Base-by-base conservation (phyloP, 2,329 filamentous ascomycete species). In the Ophiobolus disseminans region DNA sequence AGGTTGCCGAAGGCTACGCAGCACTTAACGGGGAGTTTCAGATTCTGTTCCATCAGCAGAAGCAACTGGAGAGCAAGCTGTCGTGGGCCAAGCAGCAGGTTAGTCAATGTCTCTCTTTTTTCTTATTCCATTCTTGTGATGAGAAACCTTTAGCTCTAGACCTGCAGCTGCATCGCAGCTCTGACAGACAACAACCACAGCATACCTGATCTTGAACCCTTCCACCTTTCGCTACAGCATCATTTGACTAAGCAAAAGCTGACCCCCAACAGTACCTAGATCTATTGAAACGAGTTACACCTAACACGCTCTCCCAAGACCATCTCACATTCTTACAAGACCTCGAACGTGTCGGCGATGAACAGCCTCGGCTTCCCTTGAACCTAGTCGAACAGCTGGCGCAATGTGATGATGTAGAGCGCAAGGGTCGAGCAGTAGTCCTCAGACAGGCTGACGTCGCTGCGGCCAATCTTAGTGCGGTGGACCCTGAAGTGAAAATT, bases 91-190 rank as follows among this genome's bases (percentile, higher is more conserved):
- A 78, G 63, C 73, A 79, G 53, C 78, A 80, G 75, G 78, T 80
- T 70, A 57, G 75, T n/a, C n/a, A n/a, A n/a, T 55, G 37, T 38
- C 32, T 17, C 13, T 19, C 13, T 21, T 9, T 45, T 40, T 34
- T 45, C 23, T 51, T 34, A 41, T 17, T 30, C 32, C 45, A 40
- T 31, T 53, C 53, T 55, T 61, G 72, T 77, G 76, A 78, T 76
- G 75, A 77, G 66, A 69, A 61, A 60, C 23, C 48, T 62, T 78
- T 78, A 79, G 77, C 76, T 79, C 76, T 80, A 78, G 76, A 79
- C 73, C 77, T 79, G 74, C 70, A 80, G 76, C 70, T 73, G 72
- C 67, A 60, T 58, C 45, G 72, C 73, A 66, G 72, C 73, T 55
- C 59, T 78, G 77, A 75, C 66, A 74, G 76, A 76, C 59, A 68